Percentiles rank a stretch among this genome's conserved stretches.
phyloP scores from a whole-genome alignment of 2,329 filamentous ascomycete species.

The Diaporthe citriasiana region DNA sequence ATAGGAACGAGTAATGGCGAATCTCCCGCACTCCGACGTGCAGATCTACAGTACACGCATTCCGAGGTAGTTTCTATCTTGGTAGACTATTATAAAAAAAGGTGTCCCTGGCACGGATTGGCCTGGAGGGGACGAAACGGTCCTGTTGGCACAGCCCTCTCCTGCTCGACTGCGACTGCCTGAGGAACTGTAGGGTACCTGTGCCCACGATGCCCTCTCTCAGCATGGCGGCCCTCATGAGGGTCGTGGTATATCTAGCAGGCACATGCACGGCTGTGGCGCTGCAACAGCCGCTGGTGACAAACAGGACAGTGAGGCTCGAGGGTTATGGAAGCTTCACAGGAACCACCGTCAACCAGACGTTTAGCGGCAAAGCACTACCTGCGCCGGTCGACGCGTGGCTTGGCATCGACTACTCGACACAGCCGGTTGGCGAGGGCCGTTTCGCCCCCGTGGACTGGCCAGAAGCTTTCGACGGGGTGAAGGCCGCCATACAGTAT shows the following conservation, averaged over 20 bases:
- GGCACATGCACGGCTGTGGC: slow-evolving; percentile 12
- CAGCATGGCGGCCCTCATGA: slow-evolving; percentile 5
- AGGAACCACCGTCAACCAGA: slow-evolving; percentile 54
- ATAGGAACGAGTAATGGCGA: slow-evolving; percentile 31
- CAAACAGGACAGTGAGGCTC: slow-evolving; percentile 20
- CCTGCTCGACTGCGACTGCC: slow-evolving; percentile 10
- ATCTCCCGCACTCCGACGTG: slow-evolving; percentile 3
- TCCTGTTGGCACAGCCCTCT: neutral
- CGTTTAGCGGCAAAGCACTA: slow-evolving; percentile 51
- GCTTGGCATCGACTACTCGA: slow-evolving; percentile 62
- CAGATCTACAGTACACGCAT: neutral
- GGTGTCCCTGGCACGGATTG: neutral
- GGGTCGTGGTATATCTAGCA: slow-evolving; percentile 7
- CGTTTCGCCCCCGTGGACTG: slow-evolving; percentile 58
- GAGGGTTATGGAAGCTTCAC: slow-evolving; percentile 56
- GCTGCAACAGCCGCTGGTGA: slow-evolving; percentile 16
- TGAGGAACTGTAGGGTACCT: neutral
- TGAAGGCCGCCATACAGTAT: slow-evolving; percentile 54
- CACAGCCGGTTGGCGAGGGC: slow-evolving; percentile 55
- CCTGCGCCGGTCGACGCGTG: slow-evolving; percentile 59
- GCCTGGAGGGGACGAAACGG: neutral
- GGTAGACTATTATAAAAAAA: slow-evolving; percentile 22
- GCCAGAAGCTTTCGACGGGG: slow-evolving; percentile 57
- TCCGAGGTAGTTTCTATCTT: neutral
- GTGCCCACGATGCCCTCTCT: slow-evolving; percentile 12